A percentile compares a stretch with the other conserved stretches of the same genome.
Conservation (phyloP, 2,329 filamentous ascomycete species). For the Pestalotiopsis sp. region DNA sequence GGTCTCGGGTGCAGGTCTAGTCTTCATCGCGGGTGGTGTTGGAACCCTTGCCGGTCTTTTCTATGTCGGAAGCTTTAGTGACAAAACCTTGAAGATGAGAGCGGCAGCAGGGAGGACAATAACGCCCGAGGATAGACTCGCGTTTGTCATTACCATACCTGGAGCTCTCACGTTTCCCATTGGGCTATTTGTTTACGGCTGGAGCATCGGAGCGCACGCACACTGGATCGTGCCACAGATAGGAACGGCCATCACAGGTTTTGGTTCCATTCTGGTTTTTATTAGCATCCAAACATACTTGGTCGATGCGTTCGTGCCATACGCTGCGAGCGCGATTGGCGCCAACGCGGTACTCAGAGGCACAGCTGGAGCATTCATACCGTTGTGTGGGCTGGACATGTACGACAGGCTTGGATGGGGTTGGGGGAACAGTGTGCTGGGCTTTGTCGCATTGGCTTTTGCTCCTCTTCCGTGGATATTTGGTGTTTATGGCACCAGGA, state of each 20-base stretch:
- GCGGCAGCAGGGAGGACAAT: conserved; percentile 13
- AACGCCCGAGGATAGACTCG: conserved; percentile 52
- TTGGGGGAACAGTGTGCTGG: conserved; percentile 30
- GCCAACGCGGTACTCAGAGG: conserved; percentile 26
- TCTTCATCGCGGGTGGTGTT: conserved; percentile 50
- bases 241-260: conserved; percentile 35
- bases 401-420: conserved; percentile 26
- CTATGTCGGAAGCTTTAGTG: conserved; percentile 20
- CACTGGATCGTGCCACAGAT: conserved; percentile 45
- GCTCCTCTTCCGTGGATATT: conserved; percentile 21
- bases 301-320: conserved; percentile 42
- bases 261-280: conserved; percentile 29
- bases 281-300: conserved; percentile 27
- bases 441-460: conserved; percentile 23
- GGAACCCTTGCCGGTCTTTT: conserved; percentile 29
- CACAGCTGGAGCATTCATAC: conserved; percentile 19
- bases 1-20: conserved; percentile 27
- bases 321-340: conserved; percentile 24
- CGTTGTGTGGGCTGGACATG: conserved; percentile 20
- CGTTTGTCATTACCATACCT: conserved; percentile 51
- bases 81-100: conserved; percentile 16
- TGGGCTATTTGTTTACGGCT: conserved; percentile 43
- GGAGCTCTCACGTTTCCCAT: conserved; percentile 38
- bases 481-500: conserved; percentile 4
- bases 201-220: conserved; percentile 36